Evolutionary conservation across 148 eudicot species (phyloP).

Genomic region (Rhododendron williamsianum): DNA sequence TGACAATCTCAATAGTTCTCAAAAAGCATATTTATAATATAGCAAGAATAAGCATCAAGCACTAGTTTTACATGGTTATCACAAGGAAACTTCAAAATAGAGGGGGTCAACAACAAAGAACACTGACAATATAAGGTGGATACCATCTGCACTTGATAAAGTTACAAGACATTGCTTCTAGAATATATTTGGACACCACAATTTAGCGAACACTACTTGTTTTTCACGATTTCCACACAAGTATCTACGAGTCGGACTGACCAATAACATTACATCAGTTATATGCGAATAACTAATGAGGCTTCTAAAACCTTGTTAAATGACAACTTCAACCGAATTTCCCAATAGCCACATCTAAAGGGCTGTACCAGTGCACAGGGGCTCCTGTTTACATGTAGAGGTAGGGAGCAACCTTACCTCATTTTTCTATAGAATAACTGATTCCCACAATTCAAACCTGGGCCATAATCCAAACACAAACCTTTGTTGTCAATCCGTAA

Average conservation of each 20-base stretch:
- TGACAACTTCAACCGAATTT: background rate
- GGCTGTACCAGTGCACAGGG: background rate
- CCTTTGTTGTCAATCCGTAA: background rate
- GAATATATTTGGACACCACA: background rate
- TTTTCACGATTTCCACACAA: background rate
- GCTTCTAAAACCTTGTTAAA: background rate
- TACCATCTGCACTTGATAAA: background rate
- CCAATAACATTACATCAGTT: background rate
- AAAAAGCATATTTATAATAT: background rate
- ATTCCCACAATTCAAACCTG: background rate
- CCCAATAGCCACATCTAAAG: background rate
- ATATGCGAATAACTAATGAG: background rate
- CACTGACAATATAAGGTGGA: background rate
- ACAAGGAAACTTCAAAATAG: background rate
- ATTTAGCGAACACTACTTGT: background rate
- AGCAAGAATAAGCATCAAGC: background rate
- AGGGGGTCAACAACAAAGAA: background rate
- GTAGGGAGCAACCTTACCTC: background rate
- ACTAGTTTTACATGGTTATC: background rate
- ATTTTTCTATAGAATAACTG: background rate
- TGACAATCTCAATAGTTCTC: background rate
- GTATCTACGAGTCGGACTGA: background rate
- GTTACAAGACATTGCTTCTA: background rate
- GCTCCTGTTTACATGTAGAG: background rate
- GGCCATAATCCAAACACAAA: background rate